A percentile compares a stretch with the other conserved stretches of the same genome.
Conservation (phyloP, 345 rosid genomes). For the Jatropha curcas region DNA sequence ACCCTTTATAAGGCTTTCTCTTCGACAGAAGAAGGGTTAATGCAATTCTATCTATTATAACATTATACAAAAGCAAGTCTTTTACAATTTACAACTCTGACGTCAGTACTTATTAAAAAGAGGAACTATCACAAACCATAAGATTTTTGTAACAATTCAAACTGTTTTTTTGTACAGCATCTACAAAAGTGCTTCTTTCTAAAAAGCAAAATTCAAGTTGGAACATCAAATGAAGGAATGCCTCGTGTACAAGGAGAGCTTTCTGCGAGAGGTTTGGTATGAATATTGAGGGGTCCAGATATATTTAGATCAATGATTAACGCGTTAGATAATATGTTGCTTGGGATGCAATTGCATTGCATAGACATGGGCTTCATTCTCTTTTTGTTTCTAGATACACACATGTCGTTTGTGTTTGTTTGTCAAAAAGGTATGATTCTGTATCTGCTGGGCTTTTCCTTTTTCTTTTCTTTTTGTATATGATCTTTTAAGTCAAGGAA, state of each 20-base stretch:
- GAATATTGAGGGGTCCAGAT: slow-evolving; percentile 25
- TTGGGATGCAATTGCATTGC: slow-evolving; percentile 26
- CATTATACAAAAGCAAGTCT: too few relatives aligned
- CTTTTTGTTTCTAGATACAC: slow-evolving; percentile 7
- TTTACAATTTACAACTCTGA: too few relatives aligned
- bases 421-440: slow-evolving; percentile 20
- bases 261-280: neutral
- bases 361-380: slow-evolving; percentile 17
- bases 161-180: too few relatives aligned
- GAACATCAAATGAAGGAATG: too few relatives aligned
- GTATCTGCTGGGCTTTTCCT: neutral
- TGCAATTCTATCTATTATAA: too few relatives aligned
- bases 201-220: too few relatives aligned
- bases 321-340: slow-evolving; percentile 19
- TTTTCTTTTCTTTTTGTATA: neutral
- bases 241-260: slow-evolving; percentile 19
- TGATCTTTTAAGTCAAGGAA: slow-evolving; percentile 18
- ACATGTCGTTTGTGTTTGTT: slow-evolving; percentile 12
- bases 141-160: too few relatives aligned
- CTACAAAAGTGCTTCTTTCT: too few relatives aligned
- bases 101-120: too few relatives aligned
- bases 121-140: too few relatives aligned
- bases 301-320: slow-evolving; percentile 32
- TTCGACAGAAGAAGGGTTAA: too few relatives aligned
- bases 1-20: too few relatives aligned